Base-by-base conservation (phyloP, 805 yeast genomes). In the Ascoidea asiatica region DNA sequence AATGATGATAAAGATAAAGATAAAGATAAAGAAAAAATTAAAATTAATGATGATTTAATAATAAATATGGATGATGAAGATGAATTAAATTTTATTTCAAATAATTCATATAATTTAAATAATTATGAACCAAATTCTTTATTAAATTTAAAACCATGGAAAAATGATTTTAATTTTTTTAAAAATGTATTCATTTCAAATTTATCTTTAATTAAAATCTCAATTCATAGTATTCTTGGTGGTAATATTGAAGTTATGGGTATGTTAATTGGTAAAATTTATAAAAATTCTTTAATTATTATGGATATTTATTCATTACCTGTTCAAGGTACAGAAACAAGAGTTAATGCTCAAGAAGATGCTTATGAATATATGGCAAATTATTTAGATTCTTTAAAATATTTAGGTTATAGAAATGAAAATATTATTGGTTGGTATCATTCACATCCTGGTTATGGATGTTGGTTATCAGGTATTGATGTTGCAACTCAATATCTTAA, bases 351-450 rank as follows among this genome's bases (percentile, higher is more conserved):
- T 0, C 88, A 84, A 56, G 78, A 79, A 17, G 97, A 90, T 56
- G 95, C 94, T 0, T 89, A 89, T 60, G 97, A 90, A 59, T 92
- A 81, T 58, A 89, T 92, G 95, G 92, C 89, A 1, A 80, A 77
- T 48, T 88, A 84, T 59, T 64, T 84, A 43, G 79, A 79, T 44
- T 65, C 70, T 38, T 59, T 75, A 49, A 73, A 74, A 55, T 60
- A 64, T 21, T 64, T 70, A 18, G 75, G 75, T 1, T 51, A 50
- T 19, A 60, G 73, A n/a, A 48, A 57, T n/a, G 81, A 83, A 49
- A 73, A 83, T 52, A 82, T 90, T 19, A 85, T 92, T 15, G 98
- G 98, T 7, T 90, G 98, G 98, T 90, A 92, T 62, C 98, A 90
- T 61, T 87, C 97, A 70, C 33, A 23, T 23, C 33, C 33, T 23